Base-by-base conservation (phyloP, 306 rosid genomes). In the Pyrus betulifolia region DNA sequence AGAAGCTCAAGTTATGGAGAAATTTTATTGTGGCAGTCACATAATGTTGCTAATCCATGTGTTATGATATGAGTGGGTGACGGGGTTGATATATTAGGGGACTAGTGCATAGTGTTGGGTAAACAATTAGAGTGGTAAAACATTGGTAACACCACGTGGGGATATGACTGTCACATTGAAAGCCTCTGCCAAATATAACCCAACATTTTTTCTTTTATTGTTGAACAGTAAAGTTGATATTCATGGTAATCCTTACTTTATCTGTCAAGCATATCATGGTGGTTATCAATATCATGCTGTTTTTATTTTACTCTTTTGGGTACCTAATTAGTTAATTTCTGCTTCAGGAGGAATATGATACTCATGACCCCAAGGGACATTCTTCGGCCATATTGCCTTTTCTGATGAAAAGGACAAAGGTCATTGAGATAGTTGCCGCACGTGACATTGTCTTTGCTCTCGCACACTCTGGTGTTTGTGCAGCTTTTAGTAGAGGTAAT, bases 401-500 rank as follows among this genome's bases (percentile, higher is more conserved):
- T 70, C 67, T 91, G 84, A 86, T 86, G 91, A 91, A 89, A 78
- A 83, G 97, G 55, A 83, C 89, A 11, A 91, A 85, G 82, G 85
- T 91, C 22, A 87, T 86, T 25, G 97, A 91, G 81, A 89, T 91
- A 46, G 97, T 91, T 15, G 92, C 97, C 12, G 93, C 97, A 14
- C 88, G 84, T 45, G 88, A 80, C 64, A 69, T 87, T 2, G 84
- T 91, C 55, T 91, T 91, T 71, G 92, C 93, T 59, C 90, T 91
- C 22, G 88, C 90, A 28, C 93, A 91, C 78, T 89, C 97, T 38
- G 97, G 97, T 17, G 82, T 91, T 3, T 89, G 93, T 75, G 97
- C 97, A 17, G 93, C 93, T 70, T 91, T 89, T 77, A 91, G 93
- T 72, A 74, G 97, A 83, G 97, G 97, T 90, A 74, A 71, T 42